A percentile compares a stretch with the other conserved stretches of the same genome.
phyloP scores from a whole-genome alignment of 2,329 filamentous ascomycete species.

The Xylariaceae sp. region DNA sequence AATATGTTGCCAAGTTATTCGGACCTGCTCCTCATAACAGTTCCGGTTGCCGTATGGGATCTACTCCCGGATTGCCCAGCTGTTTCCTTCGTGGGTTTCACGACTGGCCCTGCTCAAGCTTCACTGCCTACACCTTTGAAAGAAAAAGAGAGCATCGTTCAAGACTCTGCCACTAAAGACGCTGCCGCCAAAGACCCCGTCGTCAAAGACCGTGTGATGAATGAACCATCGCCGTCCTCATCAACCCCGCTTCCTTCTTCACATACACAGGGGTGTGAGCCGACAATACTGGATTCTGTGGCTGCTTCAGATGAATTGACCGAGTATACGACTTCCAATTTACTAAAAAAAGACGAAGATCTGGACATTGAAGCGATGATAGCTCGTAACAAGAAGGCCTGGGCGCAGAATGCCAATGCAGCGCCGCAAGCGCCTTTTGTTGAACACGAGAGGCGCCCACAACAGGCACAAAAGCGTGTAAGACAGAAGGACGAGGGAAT shows the following conservation, averaged over 20 bases:
- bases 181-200: not conserved
- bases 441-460: not conserved
- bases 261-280: not conserved
- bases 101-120: not conserved
- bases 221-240: not conserved
- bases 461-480: not conserved
- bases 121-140: not conserved
- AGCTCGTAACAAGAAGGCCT: not conserved
- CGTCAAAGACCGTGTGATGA: not conserved
- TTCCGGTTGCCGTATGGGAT: not conserved
- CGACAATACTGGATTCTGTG: not conserved
- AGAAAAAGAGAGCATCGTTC: constrained; percentile 46
- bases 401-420: not conserved
- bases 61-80: not conserved
- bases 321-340: not conserved
- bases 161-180: too few relatives aligned
- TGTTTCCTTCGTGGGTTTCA: not conserved
- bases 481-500: too few relatives aligned
- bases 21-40: not conserved
- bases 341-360: not conserved
- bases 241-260: not conserved
- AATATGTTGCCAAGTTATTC: not conserved
- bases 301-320: not conserved
- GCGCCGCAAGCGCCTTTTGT: not conserved
- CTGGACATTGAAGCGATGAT: not conserved